Conservation (phyloP, 768 basidiomycete species). For the Naganishia vaughanmartiniae region DNA sequence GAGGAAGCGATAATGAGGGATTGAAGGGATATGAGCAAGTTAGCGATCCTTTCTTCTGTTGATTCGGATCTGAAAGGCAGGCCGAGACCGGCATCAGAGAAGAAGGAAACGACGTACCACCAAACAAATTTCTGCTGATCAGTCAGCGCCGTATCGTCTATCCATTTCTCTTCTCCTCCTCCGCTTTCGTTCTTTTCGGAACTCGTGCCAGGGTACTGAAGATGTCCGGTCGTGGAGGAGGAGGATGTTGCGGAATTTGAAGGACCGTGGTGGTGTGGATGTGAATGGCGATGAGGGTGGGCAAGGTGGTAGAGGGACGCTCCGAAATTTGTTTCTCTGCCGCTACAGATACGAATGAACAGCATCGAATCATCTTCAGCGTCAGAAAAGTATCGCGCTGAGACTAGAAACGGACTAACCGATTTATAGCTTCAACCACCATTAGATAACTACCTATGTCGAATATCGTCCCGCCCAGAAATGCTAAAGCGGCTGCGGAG, state of each 20-base stretch:
- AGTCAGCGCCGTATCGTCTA: not conserved
- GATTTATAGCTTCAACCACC: slow-evolving; percentile 57
- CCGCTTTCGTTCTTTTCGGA: not conserved
- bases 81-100: not conserved
- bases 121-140: slow-evolving; percentile 36
- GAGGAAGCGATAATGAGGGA: too few relatives aligned
- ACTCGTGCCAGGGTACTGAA: not conserved
- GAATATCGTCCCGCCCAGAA: slow-evolving; percentile 64
- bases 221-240: not conserved
- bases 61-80: too few relatives aligned
- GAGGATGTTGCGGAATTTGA: not conserved
- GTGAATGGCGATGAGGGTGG: not conserved
- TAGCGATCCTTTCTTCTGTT: too few relatives aligned
- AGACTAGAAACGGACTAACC: too few relatives aligned
- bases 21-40: too few relatives aligned
- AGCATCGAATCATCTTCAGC: too few relatives aligned
- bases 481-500: slow-evolving; percentile 58
- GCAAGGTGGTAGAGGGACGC: slow-evolving; percentile 34
- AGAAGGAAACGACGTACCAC: slow-evolving; percentile 33
- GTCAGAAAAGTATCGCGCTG: too few relatives aligned
- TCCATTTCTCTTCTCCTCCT: not conserved
- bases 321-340: slow-evolving; percentile 36
- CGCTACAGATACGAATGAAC: too few relatives aligned
- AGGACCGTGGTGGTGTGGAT: not conserved
- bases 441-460: slow-evolving; percentile 60